Conservation (phyloP, 2,329 filamentous ascomycete species). For the Monosporascus ibericus region DNA sequence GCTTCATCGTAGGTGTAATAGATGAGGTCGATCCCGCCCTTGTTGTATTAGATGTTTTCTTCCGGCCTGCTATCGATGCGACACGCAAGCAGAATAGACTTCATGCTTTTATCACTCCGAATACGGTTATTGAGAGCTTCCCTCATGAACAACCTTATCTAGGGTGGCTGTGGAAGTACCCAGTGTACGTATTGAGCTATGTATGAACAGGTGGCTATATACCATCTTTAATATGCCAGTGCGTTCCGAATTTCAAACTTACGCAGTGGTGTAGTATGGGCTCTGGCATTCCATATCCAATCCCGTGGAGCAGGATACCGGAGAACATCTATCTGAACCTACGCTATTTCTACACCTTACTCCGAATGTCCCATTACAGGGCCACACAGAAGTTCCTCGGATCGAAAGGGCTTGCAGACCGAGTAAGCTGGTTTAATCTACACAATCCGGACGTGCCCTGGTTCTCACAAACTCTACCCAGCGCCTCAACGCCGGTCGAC, state of each 20-base stretch:
- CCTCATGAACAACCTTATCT: slow-evolving; percentile 6
- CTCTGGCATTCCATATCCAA: slow-evolving; percentile 12
- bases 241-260: no score
- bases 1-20: slow-evolving; percentile 3
- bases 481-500: slow-evolving; percentile 11
- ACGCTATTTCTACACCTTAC: slow-evolving; percentile 7
- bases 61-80: slow-evolving; percentile 13
- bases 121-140: slow-evolving; percentile 6
- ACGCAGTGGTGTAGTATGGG: slow-evolving; percentile 5
- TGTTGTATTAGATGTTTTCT: slow-evolving; percentile 10
- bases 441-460: slow-evolving; percentile 8
- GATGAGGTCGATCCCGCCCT: slow-evolving; percentile 13
- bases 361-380: slow-evolving; percentile 5
- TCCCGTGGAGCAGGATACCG: slow-evolving; percentile 11
- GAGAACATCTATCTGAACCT: slow-evolving; percentile 14
- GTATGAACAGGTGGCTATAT: no score
- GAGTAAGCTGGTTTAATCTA: slow-evolving; percentile 5
- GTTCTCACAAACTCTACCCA: slow-evolving; percentile 9
- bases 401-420: slow-evolving; percentile 7
- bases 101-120: slow-evolving; percentile 10
- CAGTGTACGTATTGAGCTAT: background rate
- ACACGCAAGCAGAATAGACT: slow-evolving; percentile 3
- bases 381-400: slow-evolving; percentile 3
- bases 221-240: no score
- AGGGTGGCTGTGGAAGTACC: slow-evolving; percentile 16